Evolutionary conservation across 208 protist species (phyloP), one percentile per base, ranked within the genome.

Genomic region (Dictyostelium gargantuum): DNA sequence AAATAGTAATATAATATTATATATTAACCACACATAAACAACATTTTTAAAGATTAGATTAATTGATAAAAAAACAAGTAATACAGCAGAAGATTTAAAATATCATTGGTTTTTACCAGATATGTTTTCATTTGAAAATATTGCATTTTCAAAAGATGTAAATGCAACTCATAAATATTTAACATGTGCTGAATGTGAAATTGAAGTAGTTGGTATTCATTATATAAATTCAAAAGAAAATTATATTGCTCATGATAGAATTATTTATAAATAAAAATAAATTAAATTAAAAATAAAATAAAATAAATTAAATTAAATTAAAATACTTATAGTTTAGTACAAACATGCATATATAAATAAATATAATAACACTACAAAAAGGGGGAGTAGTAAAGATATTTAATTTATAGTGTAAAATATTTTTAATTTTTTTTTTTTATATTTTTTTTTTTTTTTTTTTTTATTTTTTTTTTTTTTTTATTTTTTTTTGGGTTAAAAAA

Each of bases 61-160:
- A 17, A 9, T 74, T 50, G 21, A 82, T 35, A 35, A 70, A 72
- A 92, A 80, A 74, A 17, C 35, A 38, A 77, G 46, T 42, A 42
- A 84, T 54, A 52, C 50, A 46, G 77, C 85, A 35, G 76, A 92
- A 19, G 17, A 58, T 11, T 66, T 92, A 58, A 72, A 66, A 23
- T 66, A 54, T 17, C 66, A 84, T 42, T 92, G 85, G 85, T 82
- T 76, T 77, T 46, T 92, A 35, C 29, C 54, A 76, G 85, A 92
- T 50, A 92, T 92, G 85, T 84, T 92, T 52, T 61, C 70, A 54
- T 92, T 92, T 77, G 85, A 92, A 77, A 92, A 92, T 50, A 68
- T 92, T 40, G 76, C 58, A 6, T 92, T 92, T 40, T 54, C 61
- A 6, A 84, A 63, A 77, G 61, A 82, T 75, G 85, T 92, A 38